phyloP scores from a whole-genome alignment of 176 grass and related monocot genomes.

The Carex kokanica region DNA sequence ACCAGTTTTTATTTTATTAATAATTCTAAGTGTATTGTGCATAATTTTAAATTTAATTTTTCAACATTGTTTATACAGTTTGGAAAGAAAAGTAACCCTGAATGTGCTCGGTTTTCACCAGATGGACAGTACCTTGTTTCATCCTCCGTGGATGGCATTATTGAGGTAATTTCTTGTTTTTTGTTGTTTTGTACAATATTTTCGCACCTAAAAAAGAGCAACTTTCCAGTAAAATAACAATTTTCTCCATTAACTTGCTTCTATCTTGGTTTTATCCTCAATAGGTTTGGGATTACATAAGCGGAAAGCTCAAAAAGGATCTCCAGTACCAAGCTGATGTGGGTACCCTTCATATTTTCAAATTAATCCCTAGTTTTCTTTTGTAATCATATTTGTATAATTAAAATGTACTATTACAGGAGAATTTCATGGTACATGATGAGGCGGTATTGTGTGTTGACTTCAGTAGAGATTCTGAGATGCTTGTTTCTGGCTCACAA shows the following conservation, averaged over 20 bases:
- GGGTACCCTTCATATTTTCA: slow-evolving; percentile 24
- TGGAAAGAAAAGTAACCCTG: slow-evolving; percentile 97
- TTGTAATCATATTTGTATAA: neutral
- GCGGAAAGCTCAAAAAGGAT: slow-evolving; percentile 98
- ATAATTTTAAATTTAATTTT: slow-evolving; percentile 6
- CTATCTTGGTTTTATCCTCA: neutral
- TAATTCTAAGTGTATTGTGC: neutral
- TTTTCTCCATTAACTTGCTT: neutral
- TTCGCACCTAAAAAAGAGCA: neutral
- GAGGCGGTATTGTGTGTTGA: slow-evolving; percentile 90
- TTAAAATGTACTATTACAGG: slow-evolving; percentile 47
- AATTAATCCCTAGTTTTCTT: slow-evolving; percentile 19
- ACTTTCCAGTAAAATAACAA: neutral
- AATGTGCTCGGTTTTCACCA: slow-evolving; percentile 96
- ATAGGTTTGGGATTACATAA: slow-evolving; percentile 98
- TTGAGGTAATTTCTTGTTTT: slow-evolving; percentile 63
- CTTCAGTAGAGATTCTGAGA: slow-evolving; percentile 98
- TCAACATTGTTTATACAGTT: slow-evolving; percentile 56
- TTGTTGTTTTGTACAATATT: slow-evolving; percentile 10
- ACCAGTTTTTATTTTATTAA: neutral
- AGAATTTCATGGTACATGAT: slow-evolving; percentile 99
- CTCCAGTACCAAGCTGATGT: slow-evolving; percentile 99
- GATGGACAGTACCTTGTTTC: slow-evolving; percentile 99
- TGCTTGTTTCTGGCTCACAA: slow-evolving; percentile 84
- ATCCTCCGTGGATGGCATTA: slow-evolving; percentile 89